phyloP scores from a whole-genome alignment of 164 flowering plant genomes.

The Pachysandra terminalis region DNA sequence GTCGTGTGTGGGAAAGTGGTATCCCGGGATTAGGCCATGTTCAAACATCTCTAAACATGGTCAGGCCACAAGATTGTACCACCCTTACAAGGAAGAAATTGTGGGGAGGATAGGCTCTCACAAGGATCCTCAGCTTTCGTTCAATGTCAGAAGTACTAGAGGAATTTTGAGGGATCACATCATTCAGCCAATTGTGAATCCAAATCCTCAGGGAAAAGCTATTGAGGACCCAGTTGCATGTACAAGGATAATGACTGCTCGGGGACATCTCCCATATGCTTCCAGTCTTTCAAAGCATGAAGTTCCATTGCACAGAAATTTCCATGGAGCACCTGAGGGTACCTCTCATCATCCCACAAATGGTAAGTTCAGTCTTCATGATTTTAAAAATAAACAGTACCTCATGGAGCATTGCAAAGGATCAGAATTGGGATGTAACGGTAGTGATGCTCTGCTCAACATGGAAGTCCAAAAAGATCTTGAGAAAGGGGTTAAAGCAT shows the following conservation, averaged over 20 bases:
- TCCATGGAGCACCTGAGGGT: background rate
- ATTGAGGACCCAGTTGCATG: background rate
- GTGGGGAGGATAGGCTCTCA: conserved; percentile 1
- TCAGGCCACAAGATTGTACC: conserved; percentile 3
- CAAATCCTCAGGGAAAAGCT: background rate
- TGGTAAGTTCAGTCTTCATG: background rate
- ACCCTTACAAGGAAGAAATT: conserved; percentile 5
- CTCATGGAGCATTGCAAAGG: too few species aligned
- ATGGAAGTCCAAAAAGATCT: background rate
- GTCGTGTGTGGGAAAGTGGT: conserved; percentile 15
- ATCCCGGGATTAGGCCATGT: conserved; percentile 17
- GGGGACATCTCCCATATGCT: conserved; percentile 6
- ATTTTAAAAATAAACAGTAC: too few species aligned
- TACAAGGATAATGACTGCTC: background rate
- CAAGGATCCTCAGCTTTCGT: conserved; percentile 2
- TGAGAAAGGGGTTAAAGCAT: background rate
- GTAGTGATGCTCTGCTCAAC: background rate
- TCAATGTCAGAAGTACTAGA: conserved; percentile 6
- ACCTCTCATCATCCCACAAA: background rate
- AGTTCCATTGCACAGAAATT: conserved; percentile 4
- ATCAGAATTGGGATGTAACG: background rate
- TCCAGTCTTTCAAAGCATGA: background rate
- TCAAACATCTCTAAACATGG: conserved; percentile 21
- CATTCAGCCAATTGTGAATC: conserved; percentile 6
- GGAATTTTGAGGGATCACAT: conserved; percentile 2